Percentiles rank a stretch among this genome's conserved stretches.
Conservation (phyloP, 2,329 filamentous ascomycete genomes). For the Monilinia laxa region DNA sequence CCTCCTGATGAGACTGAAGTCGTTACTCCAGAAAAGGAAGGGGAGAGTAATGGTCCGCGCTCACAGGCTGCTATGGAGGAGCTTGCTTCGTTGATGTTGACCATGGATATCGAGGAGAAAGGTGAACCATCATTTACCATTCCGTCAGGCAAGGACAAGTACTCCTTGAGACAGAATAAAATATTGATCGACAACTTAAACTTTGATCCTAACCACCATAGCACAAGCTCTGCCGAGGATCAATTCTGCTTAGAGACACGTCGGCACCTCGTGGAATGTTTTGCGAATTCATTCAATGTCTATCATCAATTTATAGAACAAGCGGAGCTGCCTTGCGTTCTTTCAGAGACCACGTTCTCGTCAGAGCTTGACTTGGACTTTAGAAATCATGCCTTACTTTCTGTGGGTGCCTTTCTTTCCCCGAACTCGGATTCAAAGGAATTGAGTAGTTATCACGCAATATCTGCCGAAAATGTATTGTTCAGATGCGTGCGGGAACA, state of each 20-base stretch:
- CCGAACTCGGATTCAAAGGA: not conserved
- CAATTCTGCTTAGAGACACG: not conserved
- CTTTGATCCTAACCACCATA: not conserved
- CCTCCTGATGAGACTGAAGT: not conserved
- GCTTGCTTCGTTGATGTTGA: conserved; percentile 14
- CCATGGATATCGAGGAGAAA: conserved; percentile 7
- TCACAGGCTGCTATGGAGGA: conserved; percentile 6
- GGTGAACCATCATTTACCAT: conserved; percentile 9
- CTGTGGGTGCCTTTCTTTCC: conserved; percentile 11
- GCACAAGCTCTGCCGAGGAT: not conserved
- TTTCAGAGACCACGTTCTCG: not conserved
- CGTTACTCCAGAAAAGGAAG: not conserved
- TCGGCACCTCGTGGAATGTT: not conserved
- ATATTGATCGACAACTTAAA: not conserved
- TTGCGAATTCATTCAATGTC: conserved; percentile 4
- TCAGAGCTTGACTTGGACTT: conserved; percentile 2
- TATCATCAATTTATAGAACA: conserved; percentile 18
- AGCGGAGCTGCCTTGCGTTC: not conserved
- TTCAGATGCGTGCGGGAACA: not conserved
- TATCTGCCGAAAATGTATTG: not conserved
- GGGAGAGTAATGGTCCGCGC: not conserved
- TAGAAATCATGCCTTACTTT: conserved; percentile 3
- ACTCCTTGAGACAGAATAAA: not conserved
- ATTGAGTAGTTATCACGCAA: conserved; percentile 6
- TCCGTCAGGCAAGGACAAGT: conserved; percentile 9